Evolutionary conservation across 2,329 filamentous ascomycete species (phyloP).

Genomic region (Xylariaceae sp.): DNA sequence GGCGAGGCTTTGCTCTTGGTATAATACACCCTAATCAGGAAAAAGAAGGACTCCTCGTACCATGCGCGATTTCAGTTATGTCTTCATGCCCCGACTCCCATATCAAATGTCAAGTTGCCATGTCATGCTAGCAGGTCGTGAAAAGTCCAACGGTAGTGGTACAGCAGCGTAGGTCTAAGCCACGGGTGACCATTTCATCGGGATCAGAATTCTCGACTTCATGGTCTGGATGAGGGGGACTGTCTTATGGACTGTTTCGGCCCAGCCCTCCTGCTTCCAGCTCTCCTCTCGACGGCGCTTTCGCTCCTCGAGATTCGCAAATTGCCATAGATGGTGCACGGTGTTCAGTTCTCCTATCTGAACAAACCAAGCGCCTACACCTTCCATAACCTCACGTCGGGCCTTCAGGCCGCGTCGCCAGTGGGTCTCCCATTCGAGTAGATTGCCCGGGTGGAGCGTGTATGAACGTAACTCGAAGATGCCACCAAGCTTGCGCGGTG

Average conservation of each 20-base stretch:
- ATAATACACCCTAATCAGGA: conserved; percentile 10
- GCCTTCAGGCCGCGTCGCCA: conserved; percentile 91
- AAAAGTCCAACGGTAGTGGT: not conserved
- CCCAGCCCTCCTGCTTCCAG: conserved; percentile 94
- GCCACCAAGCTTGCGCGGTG: conserved; percentile 83
- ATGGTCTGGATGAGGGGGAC: conserved; percentile 95
- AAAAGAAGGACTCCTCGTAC: not conserved
- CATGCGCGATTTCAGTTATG: not conserved
- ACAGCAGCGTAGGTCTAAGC: conserved; percentile 46
- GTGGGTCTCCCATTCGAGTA: conserved; percentile 98
- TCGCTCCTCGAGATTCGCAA: conserved; percentile 91
- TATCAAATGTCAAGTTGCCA: not conserved
- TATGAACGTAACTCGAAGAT: conserved; percentile 96
- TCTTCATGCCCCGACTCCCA: conserved; percentile 2
- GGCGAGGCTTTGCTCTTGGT: conserved; percentile 6
- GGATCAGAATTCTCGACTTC: conserved; percentile 89
- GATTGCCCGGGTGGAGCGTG: conserved; percentile 89
- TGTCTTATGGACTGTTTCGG: conserved; percentile 96
- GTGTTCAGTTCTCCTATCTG: conserved; percentile 97
- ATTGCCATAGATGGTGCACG: conserved; percentile 98
- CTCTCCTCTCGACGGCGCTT: conserved; percentile 88
- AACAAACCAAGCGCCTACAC: conserved; percentile 96
- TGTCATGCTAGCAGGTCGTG: not conserved
- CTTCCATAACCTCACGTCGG: conserved; percentile 95
- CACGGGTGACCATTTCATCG: conserved; percentile 95